A percentile compares a stretch with the other conserved stretches of the same genome.
Evolutionary conservation across 2,329 filamentous ascomycete species (phyloP).

Genomic region (Anthostomella pinea): DNA sequence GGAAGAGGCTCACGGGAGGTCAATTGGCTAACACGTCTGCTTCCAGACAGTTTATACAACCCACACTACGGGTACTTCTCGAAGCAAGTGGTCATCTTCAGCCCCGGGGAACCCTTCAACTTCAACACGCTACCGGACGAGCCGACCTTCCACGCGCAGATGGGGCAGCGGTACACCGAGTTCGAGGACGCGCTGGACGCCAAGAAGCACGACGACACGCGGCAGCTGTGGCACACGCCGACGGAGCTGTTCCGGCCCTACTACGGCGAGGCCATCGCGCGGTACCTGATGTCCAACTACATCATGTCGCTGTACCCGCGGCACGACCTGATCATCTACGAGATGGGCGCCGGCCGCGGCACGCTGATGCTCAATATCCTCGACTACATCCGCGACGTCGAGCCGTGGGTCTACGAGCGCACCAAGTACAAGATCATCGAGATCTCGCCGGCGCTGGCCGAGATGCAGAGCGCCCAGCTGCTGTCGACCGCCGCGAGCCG

Average conservation of each 20-base stretch:
- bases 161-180: conserved; percentile 77
- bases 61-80: conserved; percentile 94
- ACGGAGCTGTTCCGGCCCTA: conserved; percentile 95
- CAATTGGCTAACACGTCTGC: conserved; percentile 9
- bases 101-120: conserved; percentile 84
- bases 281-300: conserved; percentile 94
- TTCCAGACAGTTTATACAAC: conserved; percentile 85
- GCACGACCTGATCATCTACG: conserved; percentile 95
- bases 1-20: neutral
- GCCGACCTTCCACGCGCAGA: conserved; percentile 72
- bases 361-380: conserved; percentile 98
- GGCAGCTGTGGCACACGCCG: conserved; percentile 97
- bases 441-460: conserved; percentile 79
- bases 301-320: conserved; percentile 91
- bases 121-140: conserved; percentile 82
- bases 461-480: conserved; percentile 71
- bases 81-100: conserved; percentile 95
- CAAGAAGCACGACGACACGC: conserved; percentile 65
- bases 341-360: conserved; percentile 96
- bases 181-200: conserved; percentile 88
- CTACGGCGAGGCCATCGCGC: conserved; percentile 96
- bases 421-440: conserved; percentile 96
- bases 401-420: conserved; percentile 89
- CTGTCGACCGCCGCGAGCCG: conserved; percentile 62
- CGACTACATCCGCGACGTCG: conserved; percentile 86